These are phyloP conservation scores for Phytophthora hibernalis DNA, from an alignment of 352 stramenopile genomes.

Conservation along the genomic window DNA sequence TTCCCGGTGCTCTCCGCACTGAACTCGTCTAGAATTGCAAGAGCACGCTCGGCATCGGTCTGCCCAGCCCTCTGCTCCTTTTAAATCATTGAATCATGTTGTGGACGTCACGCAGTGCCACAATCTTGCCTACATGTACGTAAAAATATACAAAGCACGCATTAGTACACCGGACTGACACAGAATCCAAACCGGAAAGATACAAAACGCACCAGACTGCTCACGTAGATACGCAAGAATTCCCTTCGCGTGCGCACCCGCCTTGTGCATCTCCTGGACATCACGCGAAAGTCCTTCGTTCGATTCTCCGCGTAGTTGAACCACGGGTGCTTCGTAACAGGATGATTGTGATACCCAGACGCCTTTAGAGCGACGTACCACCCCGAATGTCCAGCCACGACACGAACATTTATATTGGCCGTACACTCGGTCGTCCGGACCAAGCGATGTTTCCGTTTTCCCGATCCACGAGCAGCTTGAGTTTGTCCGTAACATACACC, in stretches of 20 bases:
- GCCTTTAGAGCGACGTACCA: no score
- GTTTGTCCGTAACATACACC: neutral
- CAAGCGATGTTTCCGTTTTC: neutral
- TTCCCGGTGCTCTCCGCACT: neutral
- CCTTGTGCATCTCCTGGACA: neutral
- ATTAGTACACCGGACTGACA: neutral
- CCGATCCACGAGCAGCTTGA: neutral
- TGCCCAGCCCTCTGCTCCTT: neutral
- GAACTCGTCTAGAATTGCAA: slow-evolving; percentile 1
- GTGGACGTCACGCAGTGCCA: neutral
- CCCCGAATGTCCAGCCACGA: neutral
- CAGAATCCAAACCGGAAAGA: neutral
- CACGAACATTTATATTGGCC: neutral
- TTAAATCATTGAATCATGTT: slow-evolving; percentile 4
- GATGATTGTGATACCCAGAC: neutral
- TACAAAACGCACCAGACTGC: slow-evolving; percentile 1
- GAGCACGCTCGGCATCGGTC: neutral
- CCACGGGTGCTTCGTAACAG: slow-evolving; percentile 2
- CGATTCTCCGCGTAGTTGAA: slow-evolving; percentile 8
- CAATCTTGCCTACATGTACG: neutral
- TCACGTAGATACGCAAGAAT: slow-evolving; percentile 5
- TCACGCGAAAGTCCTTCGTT: neutral
- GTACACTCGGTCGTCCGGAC: neutral
- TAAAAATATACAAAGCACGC: neutral
- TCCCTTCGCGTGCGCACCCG: neutral